Conservation (phyloP, 1,284 basidiomycete genomes). For the Anthracocystis walkeri region DNA sequence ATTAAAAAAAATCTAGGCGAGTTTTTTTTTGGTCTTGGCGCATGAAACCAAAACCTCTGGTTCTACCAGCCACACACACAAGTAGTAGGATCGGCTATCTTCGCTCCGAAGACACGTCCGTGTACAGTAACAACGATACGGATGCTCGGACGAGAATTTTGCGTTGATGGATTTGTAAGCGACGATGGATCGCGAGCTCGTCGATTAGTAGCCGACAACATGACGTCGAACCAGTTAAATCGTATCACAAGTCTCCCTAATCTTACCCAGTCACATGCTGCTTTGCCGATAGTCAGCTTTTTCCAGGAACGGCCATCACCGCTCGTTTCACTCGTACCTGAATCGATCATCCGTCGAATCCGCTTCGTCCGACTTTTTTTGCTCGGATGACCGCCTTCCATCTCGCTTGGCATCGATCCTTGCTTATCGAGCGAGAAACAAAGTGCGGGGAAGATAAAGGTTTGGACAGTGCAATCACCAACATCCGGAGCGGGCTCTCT, state of each 20-base stretch:
- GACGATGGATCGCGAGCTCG: too few species aligned
- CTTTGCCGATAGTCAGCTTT: too few species aligned
- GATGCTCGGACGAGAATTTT: not conserved
- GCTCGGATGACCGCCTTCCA: not conserved
- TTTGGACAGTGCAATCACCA: too few species aligned
- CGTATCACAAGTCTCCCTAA: not conserved
- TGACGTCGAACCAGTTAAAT: not conserved
- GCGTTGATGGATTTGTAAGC: not conserved
- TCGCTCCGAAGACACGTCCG: not conserved
- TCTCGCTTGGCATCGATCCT: not conserved
- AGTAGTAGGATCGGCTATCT: not conserved
- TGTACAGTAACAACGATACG: too few species aligned
- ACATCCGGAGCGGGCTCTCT: too few species aligned
- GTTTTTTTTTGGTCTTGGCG: constrained; percentile 9
- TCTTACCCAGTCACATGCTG: too few species aligned
- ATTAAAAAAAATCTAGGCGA: not conserved
- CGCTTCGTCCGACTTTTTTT: not conserved
- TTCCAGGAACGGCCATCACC: too few species aligned
- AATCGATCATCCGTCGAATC: not conserved
- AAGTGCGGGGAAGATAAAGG: not conserved
- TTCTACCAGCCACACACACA: not conserved
- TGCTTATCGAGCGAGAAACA: not conserved
- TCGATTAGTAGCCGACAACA: too few species aligned
- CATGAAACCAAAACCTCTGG: not conserved
- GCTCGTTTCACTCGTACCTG: not conserved